Conservation (phyloP, 345 rosid species). For the Leavenworthia alabamica region DNA sequence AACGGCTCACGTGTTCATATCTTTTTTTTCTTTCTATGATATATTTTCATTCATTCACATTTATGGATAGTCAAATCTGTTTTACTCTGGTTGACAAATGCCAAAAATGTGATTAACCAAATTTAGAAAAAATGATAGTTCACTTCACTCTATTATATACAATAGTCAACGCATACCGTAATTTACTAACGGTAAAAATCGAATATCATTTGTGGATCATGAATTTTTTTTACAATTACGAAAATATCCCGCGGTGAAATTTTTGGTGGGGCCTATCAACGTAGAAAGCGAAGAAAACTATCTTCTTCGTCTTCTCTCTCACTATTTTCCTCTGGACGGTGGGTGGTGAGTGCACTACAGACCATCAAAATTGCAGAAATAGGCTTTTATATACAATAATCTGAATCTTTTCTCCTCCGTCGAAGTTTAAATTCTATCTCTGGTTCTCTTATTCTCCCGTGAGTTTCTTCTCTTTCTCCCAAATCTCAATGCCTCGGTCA, state of each 20-base stretch:
- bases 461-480: constrained; percentile 5
- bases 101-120: too few species aligned
- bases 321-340: constrained; percentile 27
- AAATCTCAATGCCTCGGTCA: not conserved
- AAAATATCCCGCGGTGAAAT: constrained; percentile 37
- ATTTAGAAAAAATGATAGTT: too few species aligned
- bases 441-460: constrained; percentile 21
- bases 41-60: not conserved
- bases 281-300: too few species aligned
- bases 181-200: constrained; percentile 1
- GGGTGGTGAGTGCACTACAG: constrained; percentile 31
- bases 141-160: not conserved
- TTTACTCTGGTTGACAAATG: not conserved
- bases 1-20: constrained; percentile 12
- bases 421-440: constrained; percentile 16
- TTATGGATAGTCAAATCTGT: not conserved
- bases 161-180: not conserved
- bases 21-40: not conserved
- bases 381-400: not conserved
- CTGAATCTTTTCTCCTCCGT: constrained; percentile 32
- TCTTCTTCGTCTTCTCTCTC: constrained; percentile 22
- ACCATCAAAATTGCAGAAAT: constrained; percentile 16
- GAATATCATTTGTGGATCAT: not conserved
- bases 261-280: constrained; percentile 26
- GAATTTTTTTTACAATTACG: not conserved